Evolutionary conservation across 192 early-diverging fungal species (phyloP).

Genomic region (Podila horticola): DNA sequence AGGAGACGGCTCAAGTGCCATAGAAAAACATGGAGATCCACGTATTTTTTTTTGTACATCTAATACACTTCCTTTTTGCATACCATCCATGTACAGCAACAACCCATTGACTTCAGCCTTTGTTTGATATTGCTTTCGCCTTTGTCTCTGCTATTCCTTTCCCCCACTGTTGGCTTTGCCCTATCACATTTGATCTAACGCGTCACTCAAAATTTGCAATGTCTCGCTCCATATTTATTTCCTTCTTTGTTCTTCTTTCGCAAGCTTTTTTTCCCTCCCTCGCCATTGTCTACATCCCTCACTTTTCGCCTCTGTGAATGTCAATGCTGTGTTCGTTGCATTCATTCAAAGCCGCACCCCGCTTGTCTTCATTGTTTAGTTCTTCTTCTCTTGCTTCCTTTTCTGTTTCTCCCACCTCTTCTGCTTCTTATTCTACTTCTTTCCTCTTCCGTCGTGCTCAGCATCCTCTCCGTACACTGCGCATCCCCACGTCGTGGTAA

Average conservation of each 20-base stretch:
- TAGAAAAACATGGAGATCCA: background rate
- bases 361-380: background rate
- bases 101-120: no score
- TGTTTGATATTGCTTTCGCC: no score
- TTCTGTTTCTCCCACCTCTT: constrained; percentile 1
- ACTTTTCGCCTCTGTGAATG: background rate
- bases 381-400: background rate
- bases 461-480: background rate
- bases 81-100: no score
- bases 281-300: background rate
- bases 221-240: no score
- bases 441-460: background rate
- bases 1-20: background rate
- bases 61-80: no score
- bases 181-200: no score
- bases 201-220: no score
- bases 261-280: background rate
- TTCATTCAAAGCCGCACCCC: background rate
- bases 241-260: background rate
- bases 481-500: no score
- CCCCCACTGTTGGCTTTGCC: no score
- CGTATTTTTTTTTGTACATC: background rate
- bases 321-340: background rate
- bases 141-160: no score
- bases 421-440: background rate